These are phyloP conservation scores for Solioccasus polychromus DNA, from an alignment of 768 basidiomycete genomes.

Conservation along the genomic window DNA sequence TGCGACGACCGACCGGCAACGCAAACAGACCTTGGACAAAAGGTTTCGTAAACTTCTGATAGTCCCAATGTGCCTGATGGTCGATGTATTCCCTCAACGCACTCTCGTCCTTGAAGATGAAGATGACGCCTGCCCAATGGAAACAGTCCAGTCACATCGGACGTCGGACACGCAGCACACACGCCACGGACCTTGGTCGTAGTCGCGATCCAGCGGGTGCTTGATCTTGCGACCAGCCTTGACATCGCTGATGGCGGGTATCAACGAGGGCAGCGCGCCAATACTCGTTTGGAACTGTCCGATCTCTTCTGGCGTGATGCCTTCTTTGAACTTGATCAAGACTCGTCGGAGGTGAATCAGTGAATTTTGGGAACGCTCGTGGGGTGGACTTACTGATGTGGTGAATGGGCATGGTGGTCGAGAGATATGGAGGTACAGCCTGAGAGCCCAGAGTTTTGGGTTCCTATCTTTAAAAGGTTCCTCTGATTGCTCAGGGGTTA, in stretches of 20 bases:
- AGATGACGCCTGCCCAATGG: constrained; percentile 23
- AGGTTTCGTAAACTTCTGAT: constrained; percentile 3
- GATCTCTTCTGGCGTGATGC: no score
- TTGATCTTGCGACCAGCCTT: constrained; percentile 12
- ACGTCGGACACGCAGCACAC: no score
- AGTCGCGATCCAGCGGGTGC: constrained; percentile 21
- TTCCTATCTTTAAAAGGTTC: no score
- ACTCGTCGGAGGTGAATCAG: constrained; percentile 4
- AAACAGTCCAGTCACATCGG: no score
- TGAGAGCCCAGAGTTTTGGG: no score
- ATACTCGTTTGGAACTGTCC: no score
- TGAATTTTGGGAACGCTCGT: no score
- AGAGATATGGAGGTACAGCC: background rate
- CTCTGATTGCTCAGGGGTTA: background rate
- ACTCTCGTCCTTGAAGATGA: constrained; percentile 20
- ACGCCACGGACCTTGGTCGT: constrained; percentile 21
- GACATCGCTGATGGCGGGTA: constrained; percentile 18
- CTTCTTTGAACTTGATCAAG: constrained; percentile 22
- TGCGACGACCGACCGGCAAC: no score
- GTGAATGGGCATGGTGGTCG: constrained; percentile 14
- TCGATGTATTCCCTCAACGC: constrained; percentile 11
- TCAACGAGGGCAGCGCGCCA: constrained; percentile 11
- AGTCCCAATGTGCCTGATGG: constrained; percentile 16
- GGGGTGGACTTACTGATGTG: constrained; percentile 20
- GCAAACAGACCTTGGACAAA: constrained; percentile 21